These are phyloP conservation scores for Pyricularia grisea DNA, from an alignment of 2,329 filamentous ascomycete species.

Conservation along the genomic window DNA sequence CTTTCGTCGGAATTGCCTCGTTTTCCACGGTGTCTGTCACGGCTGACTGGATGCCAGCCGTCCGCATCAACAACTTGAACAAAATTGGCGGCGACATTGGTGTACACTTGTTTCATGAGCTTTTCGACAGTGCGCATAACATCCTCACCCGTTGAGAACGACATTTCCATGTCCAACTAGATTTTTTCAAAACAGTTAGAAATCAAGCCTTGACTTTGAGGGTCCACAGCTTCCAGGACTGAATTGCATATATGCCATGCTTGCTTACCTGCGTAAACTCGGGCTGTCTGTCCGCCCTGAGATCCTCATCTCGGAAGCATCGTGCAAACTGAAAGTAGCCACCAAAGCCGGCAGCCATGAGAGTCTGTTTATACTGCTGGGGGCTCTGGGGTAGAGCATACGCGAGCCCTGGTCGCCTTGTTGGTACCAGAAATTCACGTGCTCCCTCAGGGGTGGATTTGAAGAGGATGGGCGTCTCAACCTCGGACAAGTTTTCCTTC, in stretches of 20 bases:
- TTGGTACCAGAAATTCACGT: slow-evolving; percentile 88
- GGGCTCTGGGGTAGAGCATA: slow-evolving; percentile 95
- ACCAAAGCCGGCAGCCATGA: slow-evolving; percentile 81
- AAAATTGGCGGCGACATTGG: background rate
- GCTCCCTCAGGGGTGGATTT: slow-evolving; percentile 97
- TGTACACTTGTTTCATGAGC: slow-evolving; percentile 45
- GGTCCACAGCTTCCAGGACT: background rate
- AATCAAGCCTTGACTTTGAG: background rate
- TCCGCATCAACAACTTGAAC: background rate
- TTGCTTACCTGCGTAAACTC: slow-evolving; percentile 77
- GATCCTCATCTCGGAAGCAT: slow-evolving; percentile 92
- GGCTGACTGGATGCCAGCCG: slow-evolving; percentile 7
- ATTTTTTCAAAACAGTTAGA: background rate
- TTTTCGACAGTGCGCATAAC: slow-evolving; percentile 51
- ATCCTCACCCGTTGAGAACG: slow-evolving; percentile 64
- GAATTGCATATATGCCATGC: background rate
- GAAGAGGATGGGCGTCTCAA: slow-evolving; percentile 91
- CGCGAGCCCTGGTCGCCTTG: slow-evolving; percentile 62
- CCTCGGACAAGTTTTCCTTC: slow-evolving; percentile 58
- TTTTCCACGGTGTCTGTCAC: slow-evolving; percentile 5
- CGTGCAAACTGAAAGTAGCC: slow-evolving; percentile 88
- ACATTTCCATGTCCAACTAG: slow-evolving; percentile 87
- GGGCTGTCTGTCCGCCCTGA: slow-evolving; percentile 84
- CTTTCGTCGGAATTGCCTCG: background rate
- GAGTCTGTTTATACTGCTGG: slow-evolving; percentile 96